Evolutionary conservation across 2,329 filamentous ascomycete species (phyloP).

Genomic region (Paecilomyces fulvus): DNA sequence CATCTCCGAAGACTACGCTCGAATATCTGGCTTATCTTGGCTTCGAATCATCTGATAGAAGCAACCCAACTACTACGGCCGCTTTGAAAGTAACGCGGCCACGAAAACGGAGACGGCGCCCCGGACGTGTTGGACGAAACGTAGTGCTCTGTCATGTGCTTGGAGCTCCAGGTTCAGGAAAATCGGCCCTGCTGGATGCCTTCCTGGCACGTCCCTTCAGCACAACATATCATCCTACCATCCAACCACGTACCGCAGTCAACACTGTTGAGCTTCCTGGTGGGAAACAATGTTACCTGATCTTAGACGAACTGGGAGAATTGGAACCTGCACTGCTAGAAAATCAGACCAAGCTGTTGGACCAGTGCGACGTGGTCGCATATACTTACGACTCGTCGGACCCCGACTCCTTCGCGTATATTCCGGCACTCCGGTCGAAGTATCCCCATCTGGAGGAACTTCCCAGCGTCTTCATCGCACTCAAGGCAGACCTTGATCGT

Average conservation of each 20-base stretch:
- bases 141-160: conserved; percentile 91
- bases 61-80: conserved; percentile 67
- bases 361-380: conserved; percentile 87
- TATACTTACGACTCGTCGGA: conserved; percentile 97
- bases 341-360: conserved; percentile 72
- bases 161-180: conserved; percentile 77
- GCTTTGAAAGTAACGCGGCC: conserved; percentile 90
- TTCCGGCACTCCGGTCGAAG: conserved; percentile 69
- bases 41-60: conserved; percentile 68
- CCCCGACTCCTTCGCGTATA: conserved; percentile 88
- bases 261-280: conserved; percentile 95
- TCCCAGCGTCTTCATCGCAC: conserved; percentile 80
- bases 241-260: conserved; percentile 85
- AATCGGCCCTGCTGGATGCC: conserved; percentile 81
- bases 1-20: conserved; percentile 87
- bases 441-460: conserved; percentile 81
- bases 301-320: conserved; percentile 89
- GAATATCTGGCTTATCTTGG: conserved; percentile 95
- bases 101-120: conserved; percentile 72
- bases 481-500: conserved; percentile 94
- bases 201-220: conserved; percentile 86
- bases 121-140: conserved; percentile 82
- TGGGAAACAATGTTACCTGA: conserved; percentile 94
- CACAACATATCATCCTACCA: conserved; percentile 79
- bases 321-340: conserved; percentile 92